Percentiles rank a stretch among this genome's conserved stretches.
These are phyloP conservation scores for Amaranthus cruentus DNA, from an alignment of 148 eudicot genomes.

Conservation along the genomic window DNA sequence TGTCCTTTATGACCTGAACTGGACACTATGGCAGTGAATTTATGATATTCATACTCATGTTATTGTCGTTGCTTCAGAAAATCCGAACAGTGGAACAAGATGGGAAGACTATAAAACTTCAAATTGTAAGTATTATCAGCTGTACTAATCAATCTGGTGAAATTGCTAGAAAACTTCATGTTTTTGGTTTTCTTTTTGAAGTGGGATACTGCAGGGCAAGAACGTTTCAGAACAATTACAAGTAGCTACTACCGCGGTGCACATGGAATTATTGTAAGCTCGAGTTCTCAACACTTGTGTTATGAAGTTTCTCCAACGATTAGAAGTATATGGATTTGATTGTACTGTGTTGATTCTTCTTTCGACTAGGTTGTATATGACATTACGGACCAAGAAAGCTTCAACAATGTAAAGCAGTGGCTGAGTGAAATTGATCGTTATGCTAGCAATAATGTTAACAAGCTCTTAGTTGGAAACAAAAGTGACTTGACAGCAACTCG, in stretches of 20 bases:
- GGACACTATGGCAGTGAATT: neutral
- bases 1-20: neutral
- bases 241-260: conserved; percentile 49
- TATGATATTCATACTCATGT: neutral
- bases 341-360: neutral
- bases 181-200: conserved; percentile 1
- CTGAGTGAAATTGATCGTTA: conserved; percentile 55
- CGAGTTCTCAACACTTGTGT: neutral
- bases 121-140: conserved; percentile 34
- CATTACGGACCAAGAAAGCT: conserved; percentile 49
- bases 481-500: conserved; percentile 36
- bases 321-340: neutral
- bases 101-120: conserved; percentile 38
- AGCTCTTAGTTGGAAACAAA: conserved; percentile 53
- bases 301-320: neutral
- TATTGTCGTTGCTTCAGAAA: conserved; percentile 27
- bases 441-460: conserved; percentile 48
- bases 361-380: conserved; percentile 40
- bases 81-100: conserved; percentile 56
- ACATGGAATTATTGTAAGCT: conserved; percentile 40
- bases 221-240: conserved; percentile 42
- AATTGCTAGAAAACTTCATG: neutral
- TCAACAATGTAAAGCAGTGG: conserved; percentile 56
- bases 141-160: neutral
- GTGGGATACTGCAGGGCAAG: conserved; percentile 52